Conservation (phyloP, 768 basidiomycete species). For the Lepiota venenata region DNA sequence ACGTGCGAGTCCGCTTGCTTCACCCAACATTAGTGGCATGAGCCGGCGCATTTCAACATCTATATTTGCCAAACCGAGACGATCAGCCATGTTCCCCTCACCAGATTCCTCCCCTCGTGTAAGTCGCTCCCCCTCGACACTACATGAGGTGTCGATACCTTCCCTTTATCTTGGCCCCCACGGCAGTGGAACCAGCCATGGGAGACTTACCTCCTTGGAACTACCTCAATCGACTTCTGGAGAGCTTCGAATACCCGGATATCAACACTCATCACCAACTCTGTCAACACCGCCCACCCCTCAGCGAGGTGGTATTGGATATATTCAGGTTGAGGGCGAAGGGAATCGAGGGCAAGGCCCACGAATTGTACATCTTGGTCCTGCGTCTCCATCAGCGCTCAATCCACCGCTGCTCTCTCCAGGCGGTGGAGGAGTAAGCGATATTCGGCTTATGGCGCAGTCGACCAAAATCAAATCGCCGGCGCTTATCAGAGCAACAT, state of each 20-base stretch:
- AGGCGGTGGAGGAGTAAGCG: conserved; percentile 17
- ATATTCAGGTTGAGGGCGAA: conserved; percentile 4
- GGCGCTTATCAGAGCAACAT: conserved; percentile 53
- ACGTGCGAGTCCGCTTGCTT: conserved; percentile 17
- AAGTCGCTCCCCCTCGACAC: conserved; percentile 29
- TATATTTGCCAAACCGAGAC: conserved; percentile 54
- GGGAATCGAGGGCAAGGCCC: conserved; percentile 23
- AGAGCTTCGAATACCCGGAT: conserved; percentile 19
- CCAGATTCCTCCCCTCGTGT: conserved; percentile 44
- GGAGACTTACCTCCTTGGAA: conserved; percentile 2
- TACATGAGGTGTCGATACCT: conserved; percentile 19
- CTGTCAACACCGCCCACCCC: conserved; percentile 20
- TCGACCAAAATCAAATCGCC: conserved; percentile 46
- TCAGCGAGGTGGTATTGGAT: conserved; percentile 17
- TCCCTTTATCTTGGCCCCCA: conserved; percentile 31
- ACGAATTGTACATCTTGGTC: conserved; percentile 60
- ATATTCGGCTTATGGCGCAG: conserved; percentile 22
- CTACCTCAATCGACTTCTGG: conserved; percentile 4
- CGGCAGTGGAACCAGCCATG: conserved; percentile 8
- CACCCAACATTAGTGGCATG: conserved; percentile 22
- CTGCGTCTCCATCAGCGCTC: conserved; percentile 37
- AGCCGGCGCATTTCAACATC: conserved; percentile 46
- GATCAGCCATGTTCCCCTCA: conserved; percentile 38
- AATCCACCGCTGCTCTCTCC: conserved; percentile 28
- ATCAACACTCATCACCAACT: conserved; percentile 27